These are phyloP conservation scores for Teunomyces gatunensis DNA, from an alignment of 805 yeast species.

Conservation along the genomic window DNA sequence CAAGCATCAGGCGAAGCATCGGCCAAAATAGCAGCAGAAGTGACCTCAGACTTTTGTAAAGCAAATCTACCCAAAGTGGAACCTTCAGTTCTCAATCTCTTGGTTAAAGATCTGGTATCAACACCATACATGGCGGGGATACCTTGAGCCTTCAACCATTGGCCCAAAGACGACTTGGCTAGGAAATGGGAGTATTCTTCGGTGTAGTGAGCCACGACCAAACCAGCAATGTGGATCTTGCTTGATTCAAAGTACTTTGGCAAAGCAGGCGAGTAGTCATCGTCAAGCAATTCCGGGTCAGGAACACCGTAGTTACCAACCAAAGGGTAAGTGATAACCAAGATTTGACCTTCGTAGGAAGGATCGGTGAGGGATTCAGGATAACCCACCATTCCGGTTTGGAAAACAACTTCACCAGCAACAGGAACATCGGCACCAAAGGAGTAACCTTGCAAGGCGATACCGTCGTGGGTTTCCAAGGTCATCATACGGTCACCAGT, in stretches of 20 bases:
- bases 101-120: conserved; percentile 93
- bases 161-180: conserved; percentile 88
- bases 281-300: conserved; percentile 65
- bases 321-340: conserved; percentile 93
- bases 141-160: conserved; percentile 88
- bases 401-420: conserved; percentile 98
- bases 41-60: conserved; percentile 45
- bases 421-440: conserved; percentile 88
- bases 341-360: conserved; percentile 94
- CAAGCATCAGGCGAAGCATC: conserved; percentile 41
- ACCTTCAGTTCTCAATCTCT: conserved; percentile 88
- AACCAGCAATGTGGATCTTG: conserved; percentile 93
- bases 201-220: conserved; percentile 94
- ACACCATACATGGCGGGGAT: conserved; percentile 97
- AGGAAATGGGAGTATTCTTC: conserved; percentile 93
- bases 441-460: conserved; percentile 88
- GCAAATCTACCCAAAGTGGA: conserved; percentile 89
- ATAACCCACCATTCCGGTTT: conserved; percentile 99
- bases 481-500: conserved; percentile 82
- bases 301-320: conserved; percentile 99
- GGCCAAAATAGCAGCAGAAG: conserved; percentile 31
- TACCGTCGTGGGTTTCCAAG: conserved; percentile 84
- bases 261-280: conserved; percentile 68
- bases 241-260: conserved; percentile 94
- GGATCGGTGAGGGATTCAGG: conserved; percentile 98